Percentiles rank a stretch among this genome's conserved stretches.
Conservation (phyloP, 306 rosid genomes). For the Cicer cuneatum region DNA sequence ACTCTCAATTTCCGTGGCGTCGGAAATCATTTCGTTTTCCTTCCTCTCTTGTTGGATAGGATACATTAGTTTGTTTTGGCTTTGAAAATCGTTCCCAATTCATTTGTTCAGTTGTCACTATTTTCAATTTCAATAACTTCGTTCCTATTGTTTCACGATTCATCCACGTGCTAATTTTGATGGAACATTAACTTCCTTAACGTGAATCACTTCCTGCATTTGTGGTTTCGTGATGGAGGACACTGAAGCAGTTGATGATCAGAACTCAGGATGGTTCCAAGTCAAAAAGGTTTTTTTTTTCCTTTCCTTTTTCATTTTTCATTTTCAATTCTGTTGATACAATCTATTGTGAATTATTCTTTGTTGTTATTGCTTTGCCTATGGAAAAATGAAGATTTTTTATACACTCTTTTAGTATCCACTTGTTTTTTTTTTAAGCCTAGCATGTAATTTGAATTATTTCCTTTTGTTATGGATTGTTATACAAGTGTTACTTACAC, state of each 20-base stretch:
- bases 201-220: slow-evolving; percentile 40
- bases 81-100: slow-evolving; percentile 8
- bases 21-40: slow-evolving; percentile 28
- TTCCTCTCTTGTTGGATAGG: background rate
- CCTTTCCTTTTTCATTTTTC: background rate
- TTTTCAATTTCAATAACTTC: slow-evolving; percentile 9
- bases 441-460: slow-evolving; percentile 28
- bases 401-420: background rate
- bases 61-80: background rate
- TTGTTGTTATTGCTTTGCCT: background rate
- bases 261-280: slow-evolving; percentile 95
- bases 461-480: slow-evolving; percentile 32
- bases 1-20: slow-evolving; percentile 16
- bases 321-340: background rate
- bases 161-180: slow-evolving; percentile 41
- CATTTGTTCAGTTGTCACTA: background rate
- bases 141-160: background rate
- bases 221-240: slow-evolving; percentile 69
- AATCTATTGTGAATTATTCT: slow-evolving; percentile 7
- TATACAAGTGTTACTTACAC: slow-evolving; percentile 26
- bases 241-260: slow-evolving; percentile 73
- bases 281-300: slow-evolving; percentile 78
- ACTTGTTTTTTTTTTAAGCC: slow-evolving; percentile 10
- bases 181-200: background rate
- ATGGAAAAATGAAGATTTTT: slow-evolving; percentile 24